A percentile compares a stretch with the other conserved stretches of the same genome.
These are phyloP conservation scores for Barnettozyma sp. DNA, from an alignment of 805 yeast species.

Conservation along the genomic window DNA sequence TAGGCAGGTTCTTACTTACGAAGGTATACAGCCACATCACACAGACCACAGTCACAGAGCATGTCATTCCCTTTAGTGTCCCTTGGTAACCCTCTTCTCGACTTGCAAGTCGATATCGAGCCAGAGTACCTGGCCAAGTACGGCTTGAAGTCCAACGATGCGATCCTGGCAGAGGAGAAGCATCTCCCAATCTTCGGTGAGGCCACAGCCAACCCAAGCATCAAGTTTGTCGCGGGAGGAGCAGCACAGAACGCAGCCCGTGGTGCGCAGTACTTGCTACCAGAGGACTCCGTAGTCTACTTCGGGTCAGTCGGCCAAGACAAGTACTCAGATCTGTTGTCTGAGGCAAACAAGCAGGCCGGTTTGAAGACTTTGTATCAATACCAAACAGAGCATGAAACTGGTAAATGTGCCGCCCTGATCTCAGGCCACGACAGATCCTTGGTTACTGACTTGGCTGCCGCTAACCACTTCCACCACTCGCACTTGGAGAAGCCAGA, in stretches of 20 bases:
- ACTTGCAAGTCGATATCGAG: constrained; percentile 72
- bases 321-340: constrained; percentile 71
- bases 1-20: too few relatives aligned
- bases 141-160: constrained; percentile 83
- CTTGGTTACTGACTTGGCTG: constrained; percentile 91
- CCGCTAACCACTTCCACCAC: constrained; percentile 94
- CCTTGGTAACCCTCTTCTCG: constrained; percentile 90
- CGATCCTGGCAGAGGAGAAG: constrained; percentile 75
- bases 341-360: constrained; percentile 76
- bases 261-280: constrained; percentile 92
- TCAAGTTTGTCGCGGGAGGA: constrained; percentile 90
- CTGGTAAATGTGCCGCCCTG: constrained; percentile 98
- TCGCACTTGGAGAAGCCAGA: constrained; percentile 81
- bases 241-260: constrained; percentile 99
- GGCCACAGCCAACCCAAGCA: constrained; percentile 50
- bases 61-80: constrained; percentile 70
- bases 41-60: too few relatives aligned
- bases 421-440: constrained; percentile 86
- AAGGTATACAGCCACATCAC: too few relatives aligned
- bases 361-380: constrained; percentile 86
- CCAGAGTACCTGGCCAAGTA: constrained; percentile 70
- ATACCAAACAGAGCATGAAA: constrained; percentile 67
- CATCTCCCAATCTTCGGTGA: constrained; percentile 86
- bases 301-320: constrained; percentile 97
- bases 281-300: constrained; percentile 76